Base-by-base conservation (phyloP, 805 yeast species). In the Saccharomycopsis amapae region DNA sequence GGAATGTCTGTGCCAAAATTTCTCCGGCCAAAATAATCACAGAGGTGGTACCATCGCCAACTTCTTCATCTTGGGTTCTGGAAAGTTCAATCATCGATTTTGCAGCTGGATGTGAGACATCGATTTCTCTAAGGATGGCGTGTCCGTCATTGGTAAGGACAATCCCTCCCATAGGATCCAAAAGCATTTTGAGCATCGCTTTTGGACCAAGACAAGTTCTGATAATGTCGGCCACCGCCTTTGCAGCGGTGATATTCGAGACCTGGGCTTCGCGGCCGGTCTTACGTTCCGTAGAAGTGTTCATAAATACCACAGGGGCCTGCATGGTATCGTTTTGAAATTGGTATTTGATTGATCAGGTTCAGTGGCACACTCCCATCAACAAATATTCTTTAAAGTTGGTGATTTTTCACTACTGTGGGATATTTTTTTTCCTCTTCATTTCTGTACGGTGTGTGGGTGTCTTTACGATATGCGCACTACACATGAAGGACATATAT, bases 141-240 rank as follows among this genome's bases (percentile, higher is more conserved):
- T 93, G 98, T 12, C 99, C 99, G 64, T 93, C 99, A 66, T 93
- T 93, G 47, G 99, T 93, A 53, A 93, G 72, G 13, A 90, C 97
- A 55, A 93, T 85, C 26, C 98, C 98, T 26, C 93, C 90, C 73
- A 69, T 68, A 47, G 99, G 99, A 62, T 93, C 99, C 53, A 93
- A 72, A 45, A 93, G 72, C 97, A 93, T 90, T 69, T 93, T 93
- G 52, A 93, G 76, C 98, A 93, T 93, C 30, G 98, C 98, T 64
- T 90, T 90, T 44, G 99, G 99, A 17, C 99, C 99, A 50, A 93
- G 72, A 74, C 99, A 93, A 22, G 98, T 93, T 64, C 98, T 78
- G 57, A 93, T 87, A 60, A 93, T 90, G 64, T 93, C 98, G 0
- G 97, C 94, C 35, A 90, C 97, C 1, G 98, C 96, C 62, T 93